Base-by-base conservation (phyloP, 2,329 filamentous ascomycete species). In the Diaporthe nobilis region DNA sequence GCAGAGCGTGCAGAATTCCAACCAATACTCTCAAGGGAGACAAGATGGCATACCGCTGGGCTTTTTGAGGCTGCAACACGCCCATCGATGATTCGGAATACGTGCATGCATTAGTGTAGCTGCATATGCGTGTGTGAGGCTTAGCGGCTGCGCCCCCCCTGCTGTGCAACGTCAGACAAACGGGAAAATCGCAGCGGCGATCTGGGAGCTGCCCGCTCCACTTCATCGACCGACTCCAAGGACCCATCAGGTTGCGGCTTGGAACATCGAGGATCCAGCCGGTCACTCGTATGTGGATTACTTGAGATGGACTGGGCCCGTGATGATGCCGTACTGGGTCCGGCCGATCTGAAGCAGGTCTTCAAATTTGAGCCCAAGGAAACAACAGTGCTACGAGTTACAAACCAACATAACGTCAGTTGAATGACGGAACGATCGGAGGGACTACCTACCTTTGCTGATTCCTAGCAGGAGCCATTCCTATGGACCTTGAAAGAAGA, bases 401-500 rank as follows among this genome's bases (percentile, higher is more conserved):
- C 49, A 8, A 31, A 47, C 42, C 61, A 65, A 10, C n/a, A 49
- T 49, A 47, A 47, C 8, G 61, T 65, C 4, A 65, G 61, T 47
- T 22, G 15, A 4, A 9, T 34, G 17, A 8, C 25, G 25, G 25
- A 7, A 1, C 1, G 39, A 22, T 13, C 15, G 4, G 9, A n/a
- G 17, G 31, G 28, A n/a, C n/a, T 12, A 55, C 4, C 10, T 12
- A 55, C 0, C 20, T 28, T 7, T 65, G 17, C 25, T 65, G 8
- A 65, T 20, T 5, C 4, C 2, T 4, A 34, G 2, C 7, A 65
- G 61, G 42, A 47, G 61, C 61, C 61, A 65, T 3, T 65, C 4
- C 20, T 71, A 8, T 71, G 53, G 51, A 60, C 63, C 10, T 31
- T 74, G 42, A 51, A 70, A 49, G 51, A 76, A 77, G 60, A 51